Conservation (phyloP, 2,329 filamentous ascomycete species). For the Mariannaea sp. region DNA sequence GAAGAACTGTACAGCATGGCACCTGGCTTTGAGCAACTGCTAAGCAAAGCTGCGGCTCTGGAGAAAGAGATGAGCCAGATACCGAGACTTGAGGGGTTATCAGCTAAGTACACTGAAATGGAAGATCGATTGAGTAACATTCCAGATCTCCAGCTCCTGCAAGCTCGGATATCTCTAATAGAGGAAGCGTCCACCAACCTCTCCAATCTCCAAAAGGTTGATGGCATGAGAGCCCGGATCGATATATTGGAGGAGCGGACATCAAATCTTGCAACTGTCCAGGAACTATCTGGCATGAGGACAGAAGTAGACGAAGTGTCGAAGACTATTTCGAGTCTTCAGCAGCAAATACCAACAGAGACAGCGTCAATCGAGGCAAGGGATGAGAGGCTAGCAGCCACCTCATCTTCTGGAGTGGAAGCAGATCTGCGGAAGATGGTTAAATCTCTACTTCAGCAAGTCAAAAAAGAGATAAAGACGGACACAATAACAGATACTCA, state of each 20-base stretch:
- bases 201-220: too few species aligned
- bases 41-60: not conserved
- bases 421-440: conserved; percentile 20
- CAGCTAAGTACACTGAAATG: not conserved
- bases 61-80: not conserved
- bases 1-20: not conserved
- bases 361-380: not conserved
- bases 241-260: not conserved
- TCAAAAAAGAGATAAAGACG: conserved; percentile 17
- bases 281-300: not conserved
- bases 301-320: not conserved
- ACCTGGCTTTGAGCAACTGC: not conserved
- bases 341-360: not conserved
- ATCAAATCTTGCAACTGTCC: not conserved
- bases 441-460: conserved; percentile 6
- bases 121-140: not conserved
- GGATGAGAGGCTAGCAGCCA: not conserved
- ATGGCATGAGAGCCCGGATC: too few species aligned
- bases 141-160: not conserved
- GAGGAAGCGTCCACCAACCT: too few species aligned
- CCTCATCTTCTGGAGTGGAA: conserved; percentile 1
- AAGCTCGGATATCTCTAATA: not conserved
- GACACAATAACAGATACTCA: not conserved
- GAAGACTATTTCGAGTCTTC: not conserved
- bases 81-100: not conserved